These are phyloP conservation scores for Cudoniella acicularis DNA, from an alignment of 495 filamentous ascomycete genomes.

Conservation along the genomic window DNA sequence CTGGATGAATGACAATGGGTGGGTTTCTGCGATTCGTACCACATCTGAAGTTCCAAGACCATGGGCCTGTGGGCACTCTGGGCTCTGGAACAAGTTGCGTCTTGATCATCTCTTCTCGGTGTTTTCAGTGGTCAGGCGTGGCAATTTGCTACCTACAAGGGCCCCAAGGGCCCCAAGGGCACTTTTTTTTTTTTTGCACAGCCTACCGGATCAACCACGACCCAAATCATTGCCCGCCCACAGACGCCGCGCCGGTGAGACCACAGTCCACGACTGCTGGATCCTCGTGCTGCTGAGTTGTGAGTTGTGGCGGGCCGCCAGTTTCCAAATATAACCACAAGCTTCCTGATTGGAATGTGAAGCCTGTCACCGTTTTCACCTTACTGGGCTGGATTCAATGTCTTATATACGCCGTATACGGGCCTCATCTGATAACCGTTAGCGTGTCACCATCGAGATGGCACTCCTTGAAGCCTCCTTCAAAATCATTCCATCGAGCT, in stretches of 20 bases:
- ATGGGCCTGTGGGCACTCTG: not conserved
- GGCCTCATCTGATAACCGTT: too few relatives aligned
- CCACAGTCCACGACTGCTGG: not conserved
- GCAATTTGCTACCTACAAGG: too few relatives aligned
- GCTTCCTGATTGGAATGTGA: not conserved
- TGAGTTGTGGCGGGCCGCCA: not conserved
- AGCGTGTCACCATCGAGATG: too few relatives aligned
- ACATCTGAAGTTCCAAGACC: constrained; percentile 13
- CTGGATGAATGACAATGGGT: constrained; percentile 14
- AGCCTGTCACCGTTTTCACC: not conserved
- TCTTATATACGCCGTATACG: too few relatives aligned
- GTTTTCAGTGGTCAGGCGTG: not conserved
- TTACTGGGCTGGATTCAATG: too few relatives aligned
- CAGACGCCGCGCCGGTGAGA: too few relatives aligned
- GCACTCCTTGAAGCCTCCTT: too few relatives aligned
- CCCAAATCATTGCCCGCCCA: not conserved
- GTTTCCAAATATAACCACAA: not conserved
- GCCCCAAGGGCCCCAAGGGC: not conserved
- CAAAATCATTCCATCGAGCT: not conserved
- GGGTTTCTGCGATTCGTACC: constrained; percentile 22
- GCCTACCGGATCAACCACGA: constrained; percentile 9
- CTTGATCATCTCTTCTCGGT: constrained; percentile 7
- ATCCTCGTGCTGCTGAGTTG: not conserved
- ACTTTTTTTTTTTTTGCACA: constrained; percentile 8
- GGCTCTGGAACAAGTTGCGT: constrained; percentile 10